Base-by-base conservation (phyloP, 805 yeast species). In the Wickerhamiella sorbophila region DNA sequence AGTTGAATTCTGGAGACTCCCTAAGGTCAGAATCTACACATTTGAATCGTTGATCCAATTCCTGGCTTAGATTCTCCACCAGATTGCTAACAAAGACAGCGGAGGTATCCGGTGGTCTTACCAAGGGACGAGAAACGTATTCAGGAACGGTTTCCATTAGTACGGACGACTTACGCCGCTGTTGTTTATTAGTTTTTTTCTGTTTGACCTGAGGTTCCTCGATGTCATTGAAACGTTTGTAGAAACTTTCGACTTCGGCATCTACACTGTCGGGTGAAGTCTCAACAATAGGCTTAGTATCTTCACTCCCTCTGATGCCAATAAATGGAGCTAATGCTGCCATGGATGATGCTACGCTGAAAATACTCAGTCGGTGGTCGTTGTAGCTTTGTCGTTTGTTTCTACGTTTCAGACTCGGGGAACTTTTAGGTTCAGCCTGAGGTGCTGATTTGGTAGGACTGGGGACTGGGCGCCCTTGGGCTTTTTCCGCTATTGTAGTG, bases 331-430 rank as follows among this genome's bases (percentile, higher is more conserved):
- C 49, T 16, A 50, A 18, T 1, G 44, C 47, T 3, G 46, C 44
- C 10, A 50, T 38, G 1, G 53, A 48, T 2, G 53, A 50, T 4
- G 52, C 53, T 22, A 48, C 33, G 5, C 49, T 45, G 21, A 45
- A 6, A 4, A 44, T 18, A 33, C 53, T 50, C 33, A 48, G 12
- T 8, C 53, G 49, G 18, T 47, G 47, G 6, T 31, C 35, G 5
- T 17, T 19, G n/a, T 20, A 34, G 29, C 37, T 34, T 17, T 21
- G 4, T 20, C 37, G 26, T 8, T 34, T 14, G 10, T 24, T 12
- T 12, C 29, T 6, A 12, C 29, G 29, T 24, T 6, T n/a, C n/a
- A n/a, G n/a, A n/a, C n/a, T n/a, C n/a, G n/a, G n/a, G n/a, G n/a
- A n/a, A n/a, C n/a, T n/a, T n/a, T n/a, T n/a, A n/a, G n/a, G n/a